Conservation (phyloP, 2,329 filamentous ascomycete genomes). For the Aspergillus eucalypticola region DNA sequence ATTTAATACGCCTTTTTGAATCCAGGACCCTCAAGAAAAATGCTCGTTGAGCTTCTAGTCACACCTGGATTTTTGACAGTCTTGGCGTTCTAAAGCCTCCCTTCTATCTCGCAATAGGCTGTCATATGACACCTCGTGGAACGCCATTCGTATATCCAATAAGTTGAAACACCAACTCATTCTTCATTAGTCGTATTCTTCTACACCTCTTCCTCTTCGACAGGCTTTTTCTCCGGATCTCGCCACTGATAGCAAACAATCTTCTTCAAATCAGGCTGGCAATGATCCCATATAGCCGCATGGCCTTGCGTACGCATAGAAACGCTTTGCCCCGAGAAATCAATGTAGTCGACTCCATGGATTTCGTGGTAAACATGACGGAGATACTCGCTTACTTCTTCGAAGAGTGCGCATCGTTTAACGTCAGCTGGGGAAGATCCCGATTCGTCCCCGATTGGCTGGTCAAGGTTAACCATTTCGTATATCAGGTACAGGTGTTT, state of each 20-base stretch:
- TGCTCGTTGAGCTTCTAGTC: too few species aligned
- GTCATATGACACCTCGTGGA: too few species aligned
- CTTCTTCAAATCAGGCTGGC: background rate
- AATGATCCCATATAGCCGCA: background rate
- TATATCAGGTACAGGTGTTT: background rate
- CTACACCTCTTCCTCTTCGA: background rate
- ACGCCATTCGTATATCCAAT: too few species aligned
- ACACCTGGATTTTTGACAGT: too few species aligned
- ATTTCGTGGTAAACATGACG: background rate
- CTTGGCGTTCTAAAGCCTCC: too few species aligned
- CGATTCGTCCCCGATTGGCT: background rate
- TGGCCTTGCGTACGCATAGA: background rate
- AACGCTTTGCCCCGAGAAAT: background rate
- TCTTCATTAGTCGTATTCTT: slow-evolving; percentile 24
- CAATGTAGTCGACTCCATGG: background rate
- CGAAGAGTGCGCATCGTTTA: background rate
- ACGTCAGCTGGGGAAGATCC: background rate
- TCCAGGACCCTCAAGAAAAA: too few species aligned
- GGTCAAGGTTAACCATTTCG: background rate
- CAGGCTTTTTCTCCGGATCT: background rate
- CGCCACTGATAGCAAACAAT: background rate
- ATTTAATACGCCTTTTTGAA: too few species aligned
- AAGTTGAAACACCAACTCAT: background rate
- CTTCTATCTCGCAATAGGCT: too few species aligned
- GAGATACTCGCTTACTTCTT: background rate